Conservation (phyloP, 345 rosid genomes). For the Schrenkiella parvula region DNA sequence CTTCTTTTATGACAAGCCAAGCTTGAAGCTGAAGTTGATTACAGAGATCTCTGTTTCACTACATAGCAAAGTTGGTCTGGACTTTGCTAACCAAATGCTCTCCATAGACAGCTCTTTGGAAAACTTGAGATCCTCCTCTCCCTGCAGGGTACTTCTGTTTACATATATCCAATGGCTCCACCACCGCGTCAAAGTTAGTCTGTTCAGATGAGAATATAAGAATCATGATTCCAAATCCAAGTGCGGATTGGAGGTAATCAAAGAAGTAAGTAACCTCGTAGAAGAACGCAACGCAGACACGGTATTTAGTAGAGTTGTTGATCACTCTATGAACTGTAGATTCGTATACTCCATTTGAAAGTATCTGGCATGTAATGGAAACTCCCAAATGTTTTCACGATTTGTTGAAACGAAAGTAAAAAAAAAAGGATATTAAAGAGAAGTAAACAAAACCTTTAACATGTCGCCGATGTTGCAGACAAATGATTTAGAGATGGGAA, state of each 20-base stretch:
- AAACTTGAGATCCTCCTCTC: constrained; percentile 43
- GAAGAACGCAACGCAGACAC: constrained; percentile 68
- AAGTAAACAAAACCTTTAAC: constrained; percentile 55
- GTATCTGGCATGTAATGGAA: too few species aligned
- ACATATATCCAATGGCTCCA: constrained; percentile 74
- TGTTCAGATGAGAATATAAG: too few species aligned
- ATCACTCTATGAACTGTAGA: constrained; percentile 74
- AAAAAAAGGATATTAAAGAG: too few species aligned
- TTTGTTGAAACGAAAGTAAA: too few species aligned
- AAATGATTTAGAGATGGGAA: constrained; percentile 77
- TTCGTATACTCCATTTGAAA: constrained; percentile 74
- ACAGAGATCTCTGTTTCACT: background rate
- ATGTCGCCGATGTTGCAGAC: constrained; percentile 95
- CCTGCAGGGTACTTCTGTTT: constrained; percentile 27
- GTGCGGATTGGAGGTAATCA: too few species aligned
- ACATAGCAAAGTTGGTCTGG: constrained; percentile 51
- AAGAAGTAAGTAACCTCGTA: constrained; percentile 57
- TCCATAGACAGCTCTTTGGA: constrained; percentile 63
- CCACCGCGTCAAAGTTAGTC: constrained; percentile 63
- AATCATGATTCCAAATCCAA: too few species aligned
- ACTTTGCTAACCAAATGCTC: constrained; percentile 85
- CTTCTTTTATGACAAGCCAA: too few species aligned
- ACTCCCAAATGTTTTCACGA: too few species aligned
- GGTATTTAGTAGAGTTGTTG: constrained; percentile 53
- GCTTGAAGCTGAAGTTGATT: background rate